phyloP scores from a whole-genome alignment of 2,329 filamentous ascomycete genomes.

The Sporothrix inflata region DNA sequence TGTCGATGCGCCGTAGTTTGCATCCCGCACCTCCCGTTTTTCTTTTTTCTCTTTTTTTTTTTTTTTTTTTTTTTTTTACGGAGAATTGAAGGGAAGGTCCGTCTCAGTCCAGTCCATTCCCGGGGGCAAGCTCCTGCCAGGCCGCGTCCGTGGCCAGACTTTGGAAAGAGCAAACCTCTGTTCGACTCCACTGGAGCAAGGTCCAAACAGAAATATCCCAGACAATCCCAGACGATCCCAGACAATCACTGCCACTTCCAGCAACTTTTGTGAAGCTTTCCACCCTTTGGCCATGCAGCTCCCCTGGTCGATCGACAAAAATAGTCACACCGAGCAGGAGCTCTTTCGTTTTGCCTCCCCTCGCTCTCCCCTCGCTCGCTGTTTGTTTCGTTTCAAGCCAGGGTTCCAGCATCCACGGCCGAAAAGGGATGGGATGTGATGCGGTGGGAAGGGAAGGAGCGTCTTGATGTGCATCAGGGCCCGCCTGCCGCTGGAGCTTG shows the following conservation, averaged over 20 bases:
- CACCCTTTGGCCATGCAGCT: background rate
- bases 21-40: background rate
- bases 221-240: background rate
- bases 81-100: background rate
- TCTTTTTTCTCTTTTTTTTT: background rate
- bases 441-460: slow-evolving; percentile 3
- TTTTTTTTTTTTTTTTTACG: background rate
- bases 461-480: slow-evolving; percentile 3
- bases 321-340: slow-evolving; percentile 7
- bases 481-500: background rate
- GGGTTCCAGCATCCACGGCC: slow-evolving; percentile 10
- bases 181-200: slow-evolving; percentile 1
- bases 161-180: too few relatives aligned
- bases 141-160: too few relatives aligned
- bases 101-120: too few relatives aligned
- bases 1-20: background rate
- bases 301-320: slow-evolving; percentile 23
- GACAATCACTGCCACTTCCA: slow-evolving; percentile 7
- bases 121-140: too few relatives aligned
- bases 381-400: slow-evolving; percentile 28
- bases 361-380: background rate
- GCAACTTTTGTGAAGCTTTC: slow-evolving; percentile 16
- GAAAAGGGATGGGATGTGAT: slow-evolving; percentile 11
- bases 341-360: background rate
- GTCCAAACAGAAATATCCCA: background rate